Base-by-base conservation (phyloP, 2,329 filamentous ascomycete genomes). In the Nemania sp. region DNA sequence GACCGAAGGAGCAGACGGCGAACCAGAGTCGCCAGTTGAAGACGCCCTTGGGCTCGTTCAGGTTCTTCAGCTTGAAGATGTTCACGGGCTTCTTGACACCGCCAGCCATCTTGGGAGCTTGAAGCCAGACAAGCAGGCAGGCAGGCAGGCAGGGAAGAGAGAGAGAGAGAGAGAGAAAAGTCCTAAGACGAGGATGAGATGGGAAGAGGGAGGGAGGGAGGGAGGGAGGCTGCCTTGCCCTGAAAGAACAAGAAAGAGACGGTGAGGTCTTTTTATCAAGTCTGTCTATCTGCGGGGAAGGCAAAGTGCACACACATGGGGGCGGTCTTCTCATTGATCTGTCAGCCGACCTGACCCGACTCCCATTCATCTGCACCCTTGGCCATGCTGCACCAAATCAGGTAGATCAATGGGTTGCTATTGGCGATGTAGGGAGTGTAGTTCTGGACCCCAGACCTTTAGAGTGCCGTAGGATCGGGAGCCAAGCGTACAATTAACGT, bases 1-100 rank as follows among this genome's bases (percentile, higher is more conserved):
- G 82, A 49, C 87, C 87, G 65, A 92, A 91, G 4, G 86, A 87
- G 64, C 90, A 72, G 56, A 92, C 88, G 43, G 89, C 87, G 74
- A 90, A 91, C 87, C 89, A 92, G 63, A 93, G 80, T 46, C 86
- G 81, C 89, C 89, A 92, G 77, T 93, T 93, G 73, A 92, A 85
- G 63, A 87, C 83, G 70, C 90, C 85, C 57, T 82, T 82, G 4
- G 90, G 90, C 62, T 90, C 89, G 60, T 84, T 83, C 50, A 87
- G 79, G 63, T 89, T 74, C 69, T 85, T 82, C 63, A 88, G 75
- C 68, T 80, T 83, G 77, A 91, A 92, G 69, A 91, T 78, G 69
- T 85, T 83, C 74, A 73, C 69, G 39, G 72, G 71, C 59, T 73
- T 74, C 67, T 73, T 74, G 49, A 72, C 71, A 32, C 72, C 71